A percentile compares a stretch with the other conserved stretches of the same genome.
phyloP scores from a whole-genome alignment of 2,329 filamentous ascomycete species.

The Achaetomium macrosporum region DNA sequence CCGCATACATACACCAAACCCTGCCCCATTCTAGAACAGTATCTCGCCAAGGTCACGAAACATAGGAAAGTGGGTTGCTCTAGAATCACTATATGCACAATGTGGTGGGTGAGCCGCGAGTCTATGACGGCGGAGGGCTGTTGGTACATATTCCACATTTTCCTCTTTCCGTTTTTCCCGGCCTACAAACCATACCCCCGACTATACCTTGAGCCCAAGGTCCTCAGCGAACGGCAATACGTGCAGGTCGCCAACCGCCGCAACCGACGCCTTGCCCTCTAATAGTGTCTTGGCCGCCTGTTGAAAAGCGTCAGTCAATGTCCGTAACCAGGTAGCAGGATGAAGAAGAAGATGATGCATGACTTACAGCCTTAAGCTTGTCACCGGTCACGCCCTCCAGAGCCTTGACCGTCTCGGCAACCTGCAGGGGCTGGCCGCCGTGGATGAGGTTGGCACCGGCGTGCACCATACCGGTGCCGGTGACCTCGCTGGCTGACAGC shows the following conservation, averaged over 20 bases:
- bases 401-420: slow-evolving; percentile 70
- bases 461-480: slow-evolving; percentile 70
- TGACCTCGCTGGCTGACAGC: slow-evolving; percentile 73
- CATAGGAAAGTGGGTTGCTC: slow-evolving; percentile 27
- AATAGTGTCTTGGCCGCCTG: slow-evolving; percentile 85
- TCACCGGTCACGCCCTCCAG: slow-evolving; percentile 78
- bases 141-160: slow-evolving; percentile 35
- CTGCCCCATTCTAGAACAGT: neutral
- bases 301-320: slow-evolving; percentile 26
- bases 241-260: slow-evolving; percentile 85
- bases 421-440: slow-evolving; percentile 75
- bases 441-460: slow-evolving; percentile 81
- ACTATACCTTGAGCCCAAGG: slow-evolving; percentile 89
- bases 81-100: slow-evolving; percentile 44
- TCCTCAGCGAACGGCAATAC: slow-evolving; percentile 90
- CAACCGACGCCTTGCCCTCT: slow-evolving; percentile 81
- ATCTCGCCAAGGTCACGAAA: slow-evolving; percentile 6
- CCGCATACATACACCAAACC: neutral
- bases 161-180: slow-evolving; percentile 8
- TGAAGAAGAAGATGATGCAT: neutral
- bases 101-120: slow-evolving; percentile 30
- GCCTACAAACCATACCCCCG: neutral
- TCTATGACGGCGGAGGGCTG: slow-evolving; percentile 34
- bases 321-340: neutral
- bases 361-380: slow-evolving; percentile 74